These are phyloP conservation scores for Rhizopus arrhizus DNA, from an alignment of 371 early-diverging fungal genomes.

Conservation along the genomic window DNA sequence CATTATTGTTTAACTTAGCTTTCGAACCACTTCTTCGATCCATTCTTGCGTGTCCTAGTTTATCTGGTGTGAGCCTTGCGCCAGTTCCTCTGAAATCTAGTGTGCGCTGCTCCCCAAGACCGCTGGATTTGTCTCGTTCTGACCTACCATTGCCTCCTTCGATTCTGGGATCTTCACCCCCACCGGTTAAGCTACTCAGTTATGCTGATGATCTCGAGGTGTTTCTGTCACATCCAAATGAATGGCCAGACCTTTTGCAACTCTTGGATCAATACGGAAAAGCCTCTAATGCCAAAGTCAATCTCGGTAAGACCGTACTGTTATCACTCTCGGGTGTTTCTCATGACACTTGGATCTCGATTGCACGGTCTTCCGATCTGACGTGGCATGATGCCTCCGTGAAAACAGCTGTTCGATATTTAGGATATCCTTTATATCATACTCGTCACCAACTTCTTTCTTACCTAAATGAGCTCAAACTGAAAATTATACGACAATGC, in stretches of 20 bases:
- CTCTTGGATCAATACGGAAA: constrained; percentile 39
- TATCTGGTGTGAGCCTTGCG: too few species aligned
- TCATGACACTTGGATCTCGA: background rate
- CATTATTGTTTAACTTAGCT: constrained; percentile 26
- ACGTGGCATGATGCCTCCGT: background rate
- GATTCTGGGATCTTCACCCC: background rate
- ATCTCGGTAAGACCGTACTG: constrained; percentile 11
- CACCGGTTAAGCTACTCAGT: constrained; percentile 13
- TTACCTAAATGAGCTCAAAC: background rate
- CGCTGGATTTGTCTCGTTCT: too few species aligned
- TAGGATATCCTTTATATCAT: constrained; percentile 20
- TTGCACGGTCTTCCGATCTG: background rate
- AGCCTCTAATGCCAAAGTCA: constrained; percentile 22
- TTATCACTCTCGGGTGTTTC: constrained; percentile 12
- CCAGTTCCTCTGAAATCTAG: too few species aligned
- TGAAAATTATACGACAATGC: constrained; percentile 3
- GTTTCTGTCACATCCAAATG: constrained; percentile 12
- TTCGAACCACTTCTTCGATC: constrained; percentile 27
- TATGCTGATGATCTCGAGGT: constrained; percentile 30
- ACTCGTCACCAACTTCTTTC: background rate
- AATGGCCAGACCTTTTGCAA: constrained; percentile 84
- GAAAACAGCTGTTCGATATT: background rate
- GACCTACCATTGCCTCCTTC: too few species aligned
- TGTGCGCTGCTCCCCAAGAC: too few species aligned
- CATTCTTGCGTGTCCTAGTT: background rate